Conservation (phyloP, 306 rosid species). For the Sechiopsis laciniata region DNA sequence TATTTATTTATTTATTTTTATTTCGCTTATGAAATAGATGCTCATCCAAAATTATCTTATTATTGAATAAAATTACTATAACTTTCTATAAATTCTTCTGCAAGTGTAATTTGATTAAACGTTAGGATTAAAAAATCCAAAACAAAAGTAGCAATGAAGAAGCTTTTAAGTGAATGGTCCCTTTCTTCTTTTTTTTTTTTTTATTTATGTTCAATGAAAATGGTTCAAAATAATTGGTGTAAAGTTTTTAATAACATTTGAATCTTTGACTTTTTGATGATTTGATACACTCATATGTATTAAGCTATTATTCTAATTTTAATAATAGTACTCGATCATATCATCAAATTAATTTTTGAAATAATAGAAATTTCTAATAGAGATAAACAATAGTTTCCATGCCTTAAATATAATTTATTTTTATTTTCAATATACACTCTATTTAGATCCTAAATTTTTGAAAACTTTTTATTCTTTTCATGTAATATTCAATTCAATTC, state of each 20-base stretch:
- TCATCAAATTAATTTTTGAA: slow-evolving; percentile 23
- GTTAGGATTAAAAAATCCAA: background rate
- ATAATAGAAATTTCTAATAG: background rate
- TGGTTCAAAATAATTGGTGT: slow-evolving; percentile 46
- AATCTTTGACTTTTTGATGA: no score
- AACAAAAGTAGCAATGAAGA: slow-evolving; percentile 10
- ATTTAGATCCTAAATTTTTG: background rate
- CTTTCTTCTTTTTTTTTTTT: background rate
- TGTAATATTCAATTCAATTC: background rate
- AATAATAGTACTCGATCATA: background rate
- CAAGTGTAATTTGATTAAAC: background rate
- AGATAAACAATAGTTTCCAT: background rate
- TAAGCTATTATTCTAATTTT: no score
- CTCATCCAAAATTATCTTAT: background rate
- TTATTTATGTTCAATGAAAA: slow-evolving; percentile 17
- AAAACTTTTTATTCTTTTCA: no score
- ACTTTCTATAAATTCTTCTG: background rate
- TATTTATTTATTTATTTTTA: background rate
- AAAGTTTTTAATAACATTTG: slow-evolving; percentile 23
- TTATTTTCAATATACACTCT: no score
- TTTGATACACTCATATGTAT: no score
- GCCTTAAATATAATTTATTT: background rate
- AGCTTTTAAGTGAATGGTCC: slow-evolving; percentile 16
- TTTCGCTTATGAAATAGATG: background rate
- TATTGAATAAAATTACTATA: background rate